phyloP scores from a whole-genome alignment of 108 stramenopile species.

The Skeletonema menzelii region DNA sequence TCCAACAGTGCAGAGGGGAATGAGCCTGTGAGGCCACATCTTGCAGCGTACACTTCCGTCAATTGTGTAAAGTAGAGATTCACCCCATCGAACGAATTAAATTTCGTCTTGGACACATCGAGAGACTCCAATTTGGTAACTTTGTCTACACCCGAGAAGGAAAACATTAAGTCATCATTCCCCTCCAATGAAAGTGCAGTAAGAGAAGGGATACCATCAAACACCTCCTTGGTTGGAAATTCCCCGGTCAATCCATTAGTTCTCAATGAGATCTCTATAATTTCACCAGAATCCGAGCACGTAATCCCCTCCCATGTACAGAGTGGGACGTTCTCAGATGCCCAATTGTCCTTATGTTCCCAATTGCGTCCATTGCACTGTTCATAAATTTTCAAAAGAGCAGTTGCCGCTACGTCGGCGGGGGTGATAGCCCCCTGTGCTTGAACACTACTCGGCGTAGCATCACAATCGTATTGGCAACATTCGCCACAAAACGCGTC shows the following conservation, averaged over 20 bases:
- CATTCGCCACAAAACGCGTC: background rate
- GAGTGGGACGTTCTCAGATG: constrained; percentile 10
- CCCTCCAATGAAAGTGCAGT: constrained; percentile 31
- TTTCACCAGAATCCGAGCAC: constrained; percentile 5
- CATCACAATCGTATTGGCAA: background rate
- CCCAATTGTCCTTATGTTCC: constrained; percentile 23
- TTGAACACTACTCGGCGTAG: background rate
- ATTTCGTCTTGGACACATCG: constrained; percentile 33
- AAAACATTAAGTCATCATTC: constrained; percentile 24
- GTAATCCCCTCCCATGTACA: constrained; percentile 36
- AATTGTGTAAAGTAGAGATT: constrained; percentile 1
- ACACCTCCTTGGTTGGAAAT: constrained; percentile 20
- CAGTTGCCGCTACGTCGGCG: background rate
- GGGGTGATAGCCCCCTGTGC: background rate
- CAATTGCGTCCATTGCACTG: constrained; percentile 30
- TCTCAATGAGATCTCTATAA: constrained; percentile 22
- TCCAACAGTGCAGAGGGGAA: constrained; percentile 59
- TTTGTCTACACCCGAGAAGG: constrained; percentile 5
- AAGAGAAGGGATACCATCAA: constrained; percentile 9
- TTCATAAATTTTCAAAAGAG: constrained; percentile 14
- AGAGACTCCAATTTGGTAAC: constrained; percentile 8
- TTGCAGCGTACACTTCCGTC: constrained; percentile 16
- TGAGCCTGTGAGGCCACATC: constrained; percentile 6
- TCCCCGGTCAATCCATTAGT: constrained; percentile 13
- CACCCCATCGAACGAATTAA: constrained; percentile 18